phyloP scores from a whole-genome alignment of 2,329 filamentous ascomycete genomes.

The Phyllosticta capitalensis region DNA sequence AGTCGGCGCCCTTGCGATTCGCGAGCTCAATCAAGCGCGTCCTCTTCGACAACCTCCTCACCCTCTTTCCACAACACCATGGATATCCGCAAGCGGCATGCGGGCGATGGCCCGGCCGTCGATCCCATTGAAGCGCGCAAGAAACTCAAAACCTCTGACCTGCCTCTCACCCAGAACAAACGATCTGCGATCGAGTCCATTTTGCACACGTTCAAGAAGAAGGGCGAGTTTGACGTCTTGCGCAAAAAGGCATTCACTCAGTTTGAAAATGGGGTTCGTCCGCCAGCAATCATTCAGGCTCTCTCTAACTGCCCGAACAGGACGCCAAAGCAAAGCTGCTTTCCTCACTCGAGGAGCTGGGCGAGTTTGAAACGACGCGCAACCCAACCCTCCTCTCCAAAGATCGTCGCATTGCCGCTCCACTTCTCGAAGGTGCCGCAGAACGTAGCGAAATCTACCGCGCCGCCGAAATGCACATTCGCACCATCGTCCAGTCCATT shows the following conservation, averaged over 20 bases:
- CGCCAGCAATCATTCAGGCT: no score
- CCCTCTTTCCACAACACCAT: neutral
- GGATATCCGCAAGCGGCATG: neutral
- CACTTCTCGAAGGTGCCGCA: constrained; percentile 67
- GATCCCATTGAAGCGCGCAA: constrained; percentile 33
- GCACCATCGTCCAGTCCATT: constrained; percentile 55
- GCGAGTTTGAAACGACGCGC: constrained; percentile 64
- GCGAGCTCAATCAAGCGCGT: neutral
- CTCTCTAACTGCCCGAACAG: constrained; percentile 31
- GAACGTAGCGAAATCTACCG: constrained; percentile 70
- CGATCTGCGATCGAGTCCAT: constrained; percentile 64
- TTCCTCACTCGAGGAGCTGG: constrained; percentile 57
- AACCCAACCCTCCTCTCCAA: constrained; percentile 64
- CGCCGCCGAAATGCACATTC: constrained; percentile 57
- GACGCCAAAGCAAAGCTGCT: constrained; percentile 60
- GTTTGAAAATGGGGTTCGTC: constrained; percentile 57
- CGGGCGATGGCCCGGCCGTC: constrained; percentile 2
- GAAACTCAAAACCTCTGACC: constrained; percentile 64
- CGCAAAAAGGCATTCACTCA: constrained; percentile 70
- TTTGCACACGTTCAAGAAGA: constrained; percentile 77
- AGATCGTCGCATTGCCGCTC: constrained; percentile 62
- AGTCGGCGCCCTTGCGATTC: constrained; percentile 2
- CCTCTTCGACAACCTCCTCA: constrained; percentile 1
- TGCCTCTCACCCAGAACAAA: constrained; percentile 65
- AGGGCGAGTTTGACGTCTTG: constrained; percentile 70